phyloP scores from a whole-genome alignment of 352 stramenopile species.

The Phytophthora citricola region DNA sequence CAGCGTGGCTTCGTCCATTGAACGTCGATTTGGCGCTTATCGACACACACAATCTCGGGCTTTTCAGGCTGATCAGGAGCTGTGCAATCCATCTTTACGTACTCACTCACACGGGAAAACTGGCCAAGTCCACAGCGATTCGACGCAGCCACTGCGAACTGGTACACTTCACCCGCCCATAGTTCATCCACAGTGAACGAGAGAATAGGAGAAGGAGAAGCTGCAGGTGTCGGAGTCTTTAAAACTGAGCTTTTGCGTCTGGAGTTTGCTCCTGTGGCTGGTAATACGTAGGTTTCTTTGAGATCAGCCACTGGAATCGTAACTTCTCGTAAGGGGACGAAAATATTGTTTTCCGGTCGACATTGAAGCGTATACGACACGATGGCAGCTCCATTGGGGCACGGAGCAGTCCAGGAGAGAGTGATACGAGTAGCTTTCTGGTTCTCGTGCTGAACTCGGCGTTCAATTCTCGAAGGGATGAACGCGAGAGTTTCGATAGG shows the following conservation, averaged over 20 bases:
- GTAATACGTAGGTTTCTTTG: conserved; percentile 2
- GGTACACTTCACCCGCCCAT: conserved; percentile 76
- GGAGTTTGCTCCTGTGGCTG: not conserved
- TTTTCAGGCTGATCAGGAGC: conserved; percentile 53
- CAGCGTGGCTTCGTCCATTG: conserved; percentile 64
- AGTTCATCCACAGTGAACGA: conserved; percentile 51
- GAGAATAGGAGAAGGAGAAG: conserved; percentile 2
- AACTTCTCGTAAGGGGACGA: conserved; percentile 45
- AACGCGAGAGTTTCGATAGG: conserved; percentile 69
- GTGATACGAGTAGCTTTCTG: conserved; percentile 46
- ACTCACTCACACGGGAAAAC: conserved; percentile 74
- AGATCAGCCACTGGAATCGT: conserved; percentile 40
- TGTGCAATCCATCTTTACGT: conserved; percentile 74
- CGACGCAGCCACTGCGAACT: conserved; percentile 72
- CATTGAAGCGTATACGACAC: conserved; percentile 63
- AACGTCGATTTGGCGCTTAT: conserved; percentile 49
- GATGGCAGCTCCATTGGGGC: conserved; percentile 65
- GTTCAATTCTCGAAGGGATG: conserved; percentile 56
- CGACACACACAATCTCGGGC: conserved; percentile 45
- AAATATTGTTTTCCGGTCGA: conserved; percentile 55
- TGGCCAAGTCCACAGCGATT: conserved; percentile 70
- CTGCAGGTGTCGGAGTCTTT: not conserved
- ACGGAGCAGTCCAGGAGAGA: conserved; percentile 58
- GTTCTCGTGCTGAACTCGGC: conserved; percentile 43
- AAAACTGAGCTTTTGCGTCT: not conserved